Evolutionary conservation across 2,329 filamentous ascomycete species (phyloP).

Genomic region (Colletotrichum liriopes): DNA sequence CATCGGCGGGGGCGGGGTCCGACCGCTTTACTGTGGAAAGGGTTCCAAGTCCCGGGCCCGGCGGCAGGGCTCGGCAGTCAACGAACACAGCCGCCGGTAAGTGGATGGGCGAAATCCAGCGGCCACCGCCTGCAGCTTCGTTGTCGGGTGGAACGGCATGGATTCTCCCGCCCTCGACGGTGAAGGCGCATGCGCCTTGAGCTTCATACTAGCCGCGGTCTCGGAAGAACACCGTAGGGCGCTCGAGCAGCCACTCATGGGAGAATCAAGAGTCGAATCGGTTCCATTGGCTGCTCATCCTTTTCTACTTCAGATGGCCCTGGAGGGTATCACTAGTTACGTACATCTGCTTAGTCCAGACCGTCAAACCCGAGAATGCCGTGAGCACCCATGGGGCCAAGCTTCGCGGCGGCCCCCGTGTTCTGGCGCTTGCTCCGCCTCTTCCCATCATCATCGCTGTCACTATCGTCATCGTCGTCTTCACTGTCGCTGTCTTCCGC

Average conservation of each 20-base stretch:
- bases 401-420: slow-evolving; percentile 57
- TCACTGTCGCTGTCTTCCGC: slow-evolving; percentile 62
- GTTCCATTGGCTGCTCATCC: slow-evolving; percentile 33
- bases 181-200: background rate
- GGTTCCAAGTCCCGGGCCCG: slow-evolving; percentile 18
- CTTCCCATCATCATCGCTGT: slow-evolving; percentile 62
- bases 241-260: background rate
- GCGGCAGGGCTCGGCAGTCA: slow-evolving; percentile 15
- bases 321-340: slow-evolving; percentile 42
- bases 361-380: slow-evolving; percentile 67
- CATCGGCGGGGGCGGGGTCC: slow-evolving; percentile 41
- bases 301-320: slow-evolving; percentile 11
- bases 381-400: slow-evolving; percentile 67
- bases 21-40: slow-evolving; percentile 16
- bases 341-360: slow-evolving; percentile 54
- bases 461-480: slow-evolving; percentile 61
- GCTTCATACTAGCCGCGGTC: background rate
- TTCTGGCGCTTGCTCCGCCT: slow-evolving; percentile 63
- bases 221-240: too few relatives aligned
- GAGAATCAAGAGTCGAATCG: slow-evolving; percentile 1
- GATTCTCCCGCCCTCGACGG: background rate
- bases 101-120: background rate
- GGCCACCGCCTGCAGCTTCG: background rate
- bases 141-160: too few relatives aligned
- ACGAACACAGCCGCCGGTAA: background rate